phyloP scores from a whole-genome alignment of 257 asterid species.

The Pogostemon cablin region DNA sequence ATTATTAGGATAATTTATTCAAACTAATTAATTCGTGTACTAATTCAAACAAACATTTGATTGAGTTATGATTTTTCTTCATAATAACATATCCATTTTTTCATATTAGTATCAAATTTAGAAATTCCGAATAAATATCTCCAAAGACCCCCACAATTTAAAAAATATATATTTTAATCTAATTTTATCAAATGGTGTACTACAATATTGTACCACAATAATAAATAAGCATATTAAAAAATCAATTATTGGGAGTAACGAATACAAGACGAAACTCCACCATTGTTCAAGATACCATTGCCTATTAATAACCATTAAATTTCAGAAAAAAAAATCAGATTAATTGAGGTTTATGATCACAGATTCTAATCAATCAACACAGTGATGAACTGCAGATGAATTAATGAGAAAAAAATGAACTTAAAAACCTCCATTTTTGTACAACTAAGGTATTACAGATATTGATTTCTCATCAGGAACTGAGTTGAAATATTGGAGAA shows the following conservation, averaged over 20 bases:
- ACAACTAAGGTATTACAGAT: neutral
- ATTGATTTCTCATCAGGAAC: slow-evolving; percentile 5
- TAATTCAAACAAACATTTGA: too few relatives aligned
- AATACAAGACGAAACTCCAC: too few relatives aligned
- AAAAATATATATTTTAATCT: neutral
- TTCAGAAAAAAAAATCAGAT: neutral
- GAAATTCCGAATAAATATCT: neutral
- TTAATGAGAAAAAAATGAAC: slow-evolving; percentile 14
- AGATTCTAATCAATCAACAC: slow-evolving; percentile 8
- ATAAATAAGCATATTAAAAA: too few relatives aligned
- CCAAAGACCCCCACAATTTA: neutral
- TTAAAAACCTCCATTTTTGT: neutral
- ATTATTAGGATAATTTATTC: too few relatives aligned
- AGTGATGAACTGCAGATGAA: slow-evolving; percentile 26
- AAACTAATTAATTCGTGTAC: too few relatives aligned
- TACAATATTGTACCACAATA: too few relatives aligned
- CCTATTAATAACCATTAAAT: neutral
- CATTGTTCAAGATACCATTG: too few relatives aligned
- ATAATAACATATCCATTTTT: neutral
- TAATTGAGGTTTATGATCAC: neutral
- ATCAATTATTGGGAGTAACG: too few relatives aligned
- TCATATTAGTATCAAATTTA: neutral
- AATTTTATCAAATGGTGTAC: neutral
- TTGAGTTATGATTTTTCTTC: neutral
- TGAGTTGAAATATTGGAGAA: slow-evolving; percentile 43